phyloP scores from a whole-genome alignment of 192 early-diverging fungal species.

The Coemansia sp. region DNA sequence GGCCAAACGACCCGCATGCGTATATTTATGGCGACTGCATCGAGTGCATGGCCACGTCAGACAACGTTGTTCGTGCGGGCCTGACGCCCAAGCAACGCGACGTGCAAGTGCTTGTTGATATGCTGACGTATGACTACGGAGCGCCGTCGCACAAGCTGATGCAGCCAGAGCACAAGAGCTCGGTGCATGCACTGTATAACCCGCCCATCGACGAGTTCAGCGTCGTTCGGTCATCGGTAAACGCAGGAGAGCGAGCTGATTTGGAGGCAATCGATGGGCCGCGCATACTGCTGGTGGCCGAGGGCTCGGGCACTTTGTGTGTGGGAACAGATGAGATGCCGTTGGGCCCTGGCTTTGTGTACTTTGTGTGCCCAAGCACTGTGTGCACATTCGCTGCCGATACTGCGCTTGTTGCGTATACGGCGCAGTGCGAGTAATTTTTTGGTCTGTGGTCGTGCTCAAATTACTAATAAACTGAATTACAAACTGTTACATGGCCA shows the following conservation, averaged over 20 bases:
- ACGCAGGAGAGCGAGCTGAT: slow-evolving; percentile 49
- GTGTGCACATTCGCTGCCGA: background rate
- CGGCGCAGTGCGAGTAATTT: slow-evolving; percentile 10
- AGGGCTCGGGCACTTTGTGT: slow-evolving; percentile 63
- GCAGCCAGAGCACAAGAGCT: slow-evolving; percentile 42
- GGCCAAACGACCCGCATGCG: slow-evolving; percentile 96
- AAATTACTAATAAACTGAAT: no score
- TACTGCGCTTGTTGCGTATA: slow-evolving; percentile 5
- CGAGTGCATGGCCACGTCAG: slow-evolving; percentile 97
- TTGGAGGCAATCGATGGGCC: slow-evolving; percentile 73
- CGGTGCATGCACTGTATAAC: slow-evolving; percentile 75
- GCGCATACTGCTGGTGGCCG: slow-evolving; percentile 80
- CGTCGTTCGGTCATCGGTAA: slow-evolving; percentile 66
- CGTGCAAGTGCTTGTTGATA: slow-evolving; percentile 82
- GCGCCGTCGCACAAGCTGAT: slow-evolving; percentile 81
- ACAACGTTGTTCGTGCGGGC: slow-evolving; percentile 96
- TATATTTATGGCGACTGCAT: slow-evolving; percentile 96
- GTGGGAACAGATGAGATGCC: slow-evolving; percentile 31
- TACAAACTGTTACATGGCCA: slow-evolving; percentile 15
- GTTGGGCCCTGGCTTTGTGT: slow-evolving; percentile 70
- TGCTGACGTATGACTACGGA: slow-evolving; percentile 90
- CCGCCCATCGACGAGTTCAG: slow-evolving; percentile 97
- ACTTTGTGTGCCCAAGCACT: slow-evolving; percentile 70
- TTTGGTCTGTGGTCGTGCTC: background rate
- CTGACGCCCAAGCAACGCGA: slow-evolving; percentile 93